phyloP scores from a whole-genome alignment of 176 grass and related monocot species.

The Cenchrus americanus region DNA sequence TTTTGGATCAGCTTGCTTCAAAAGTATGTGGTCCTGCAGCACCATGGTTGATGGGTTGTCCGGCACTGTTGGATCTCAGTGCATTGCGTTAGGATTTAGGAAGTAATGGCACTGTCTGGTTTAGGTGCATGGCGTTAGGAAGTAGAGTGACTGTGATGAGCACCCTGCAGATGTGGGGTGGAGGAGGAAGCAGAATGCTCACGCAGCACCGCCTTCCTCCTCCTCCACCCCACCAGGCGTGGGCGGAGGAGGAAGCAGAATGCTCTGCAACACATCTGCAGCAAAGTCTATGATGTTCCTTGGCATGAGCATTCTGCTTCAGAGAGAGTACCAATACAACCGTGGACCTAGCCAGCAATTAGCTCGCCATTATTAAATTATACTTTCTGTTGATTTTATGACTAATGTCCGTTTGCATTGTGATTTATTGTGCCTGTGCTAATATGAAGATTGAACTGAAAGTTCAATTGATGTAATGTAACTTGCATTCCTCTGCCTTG shows the following conservation, averaged over 20 bases:
- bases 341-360: not conserved
- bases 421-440: not conserved
- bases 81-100: not conserved
- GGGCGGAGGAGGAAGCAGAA: too few relatives aligned
- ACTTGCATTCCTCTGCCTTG: not conserved
- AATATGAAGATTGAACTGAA: not conserved
- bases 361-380: not conserved
- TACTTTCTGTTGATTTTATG: not conserved
- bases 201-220: too few relatives aligned
- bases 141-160: too few relatives aligned
- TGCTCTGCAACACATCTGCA: not conserved
- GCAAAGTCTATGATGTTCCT: slow-evolving; percentile 21
- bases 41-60: not conserved
- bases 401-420: not conserved
- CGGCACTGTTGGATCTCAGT: not conserved
- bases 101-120: too few relatives aligned
- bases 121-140: too few relatives aligned
- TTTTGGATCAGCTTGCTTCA: not conserved
- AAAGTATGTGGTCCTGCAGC: not conserved
- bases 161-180: too few relatives aligned
- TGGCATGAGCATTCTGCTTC: not conserved
- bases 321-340: not conserved
- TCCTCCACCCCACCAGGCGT: too few relatives aligned
- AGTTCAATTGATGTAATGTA: not conserved
- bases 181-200: too few relatives aligned